Evolutionary conservation across 2,329 filamentous ascomycete species (phyloP), one percentile per base, ranked within the genome.

Genomic region (Stagonosporopsis rhizophila): DNA sequence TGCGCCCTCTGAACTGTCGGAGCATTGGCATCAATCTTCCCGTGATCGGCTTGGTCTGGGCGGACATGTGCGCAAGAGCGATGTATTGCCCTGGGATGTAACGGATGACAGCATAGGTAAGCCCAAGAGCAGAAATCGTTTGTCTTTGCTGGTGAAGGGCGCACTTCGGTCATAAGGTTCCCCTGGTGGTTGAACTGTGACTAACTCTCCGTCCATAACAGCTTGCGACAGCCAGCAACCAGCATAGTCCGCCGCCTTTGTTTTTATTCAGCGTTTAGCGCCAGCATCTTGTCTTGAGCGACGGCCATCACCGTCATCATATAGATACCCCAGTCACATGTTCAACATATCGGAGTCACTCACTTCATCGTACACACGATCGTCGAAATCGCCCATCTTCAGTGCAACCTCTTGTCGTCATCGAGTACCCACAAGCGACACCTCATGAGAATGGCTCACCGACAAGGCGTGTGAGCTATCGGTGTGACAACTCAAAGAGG

Each of bases 41-140:
- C 69, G 68, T 22, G 75, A 77, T 58, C 71, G 74, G 12, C 69
- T 77, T 7, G 74, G 74, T 23, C 64, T 77, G 1, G 74, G 75
- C 27, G 67, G 73, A 22, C 66, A 67, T 15, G 62, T 76, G 50
- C 70, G 67, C 20, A 74, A 71, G 62, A 68, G 64, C 25, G 72
- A 71, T 40, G 59, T 60, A 15, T 46, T 70, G 54, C 74, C 74
- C 6, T 77, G 74, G 72, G 73, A 72, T 50, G 51, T 27, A 23
- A 50, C 37, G 49, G 47, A 59, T 32, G 50, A 48, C 23, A 17
- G 23, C 42, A 40, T 9, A 53, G 56, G 50, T 51, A 68, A 40
- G 56, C 52, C 60, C 23, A 73, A 68, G 59, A 51, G 37, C 45
- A 73, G 68, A 56, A 59, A 62, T 48, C 69, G 67, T 30, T 57